Evolutionary conservation across 2,329 filamentous ascomycete species (phyloP), one percentile per base, ranked within the genome.

Genomic region (Fusarium drepaniforme): DNA sequence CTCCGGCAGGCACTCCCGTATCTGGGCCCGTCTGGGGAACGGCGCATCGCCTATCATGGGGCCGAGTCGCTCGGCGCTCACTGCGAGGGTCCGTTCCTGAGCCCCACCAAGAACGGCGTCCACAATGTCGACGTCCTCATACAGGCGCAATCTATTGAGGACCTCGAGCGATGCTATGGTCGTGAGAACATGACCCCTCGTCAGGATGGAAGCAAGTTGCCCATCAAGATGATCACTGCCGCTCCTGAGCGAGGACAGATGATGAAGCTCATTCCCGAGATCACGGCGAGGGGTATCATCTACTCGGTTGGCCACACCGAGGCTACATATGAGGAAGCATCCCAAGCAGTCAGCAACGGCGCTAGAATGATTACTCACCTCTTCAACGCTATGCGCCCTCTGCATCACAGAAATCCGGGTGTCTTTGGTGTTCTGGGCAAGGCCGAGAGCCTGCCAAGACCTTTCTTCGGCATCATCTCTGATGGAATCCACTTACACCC

Each of bases 401-500:
- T 97, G 61, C 94, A 97, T 82, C 95, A 98, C 86, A 93, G 96
- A 68, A 95, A 98, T 83, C 95, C 96, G 0, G 95, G 95, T 42
- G 91, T 98, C 77, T 97, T 97, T 81, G 96, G 96, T 33, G 90
- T 97, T 0, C 86, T 98, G 16, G 95, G 95, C 70, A 89, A 90
- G 72, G 89, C 89, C 11, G 89, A 92, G 77, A 87, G 83, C 71
- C 79, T 85, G 65, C 82, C 84, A 15, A 88, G 92, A 62, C 95
- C 95, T 0, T 98, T 90, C 82, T 98, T 96, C 82, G 96, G 96
- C 68, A 90, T 98, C 79, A 98, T 98, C 71, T 91, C 94, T 5
- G 96, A 98, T 80, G 96, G 96, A 23, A 95, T 97, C 72, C 96
- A 98, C 81, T 86, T 98, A 37, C 95, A 98, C 78, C 94, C 95